Conservation (phyloP, 371 early-diverging fungal genomes). For the Pancytospora philotis region DNA sequence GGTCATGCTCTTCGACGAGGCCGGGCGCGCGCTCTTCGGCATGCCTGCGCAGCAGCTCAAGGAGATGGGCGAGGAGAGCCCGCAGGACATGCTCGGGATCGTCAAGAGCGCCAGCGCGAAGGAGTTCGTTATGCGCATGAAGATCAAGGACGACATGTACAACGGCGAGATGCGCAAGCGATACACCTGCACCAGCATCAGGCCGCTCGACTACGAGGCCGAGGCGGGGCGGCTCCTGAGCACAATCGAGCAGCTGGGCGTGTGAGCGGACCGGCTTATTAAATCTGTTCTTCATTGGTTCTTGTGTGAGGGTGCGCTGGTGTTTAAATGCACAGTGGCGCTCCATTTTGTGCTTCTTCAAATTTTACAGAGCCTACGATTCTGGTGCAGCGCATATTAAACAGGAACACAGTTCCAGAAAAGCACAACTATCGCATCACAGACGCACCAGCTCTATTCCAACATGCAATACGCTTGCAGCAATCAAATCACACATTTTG, state of each 20-base stretch:
- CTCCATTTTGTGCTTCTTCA: too few species aligned
- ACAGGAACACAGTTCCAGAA: too few species aligned
- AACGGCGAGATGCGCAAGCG: conserved; percentile 42
- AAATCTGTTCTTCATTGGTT: too few species aligned
- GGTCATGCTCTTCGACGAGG: conserved; percentile 54
- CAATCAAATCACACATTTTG: too few species aligned
- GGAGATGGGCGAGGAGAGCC: conserved; percentile 34
- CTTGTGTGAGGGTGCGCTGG: too few species aligned
- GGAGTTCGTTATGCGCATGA: conserved; percentile 37
- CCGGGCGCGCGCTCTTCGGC: conserved; percentile 45
- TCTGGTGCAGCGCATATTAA: too few species aligned
- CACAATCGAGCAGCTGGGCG: conserved; percentile 30
- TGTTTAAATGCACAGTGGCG: too few species aligned
- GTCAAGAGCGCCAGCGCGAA: conserved; percentile 34
- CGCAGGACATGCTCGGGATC: conserved; percentile 20
- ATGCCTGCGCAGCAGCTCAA: conserved; percentile 38
- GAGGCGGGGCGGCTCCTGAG: conserved; percentile 32
- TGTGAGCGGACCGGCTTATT: too few species aligned
- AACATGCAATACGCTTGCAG: too few species aligned
- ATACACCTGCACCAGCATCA: conserved; percentile 25
- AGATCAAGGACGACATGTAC: conserved; percentile 42
- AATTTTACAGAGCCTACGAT: too few species aligned
- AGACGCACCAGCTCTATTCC: too few species aligned
- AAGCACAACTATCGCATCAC: too few species aligned
- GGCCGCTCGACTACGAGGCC: conserved; percentile 18